phyloP scores from a whole-genome alignment of 768 basidiomycete species.

The Podaxis carcinomalis region DNA sequence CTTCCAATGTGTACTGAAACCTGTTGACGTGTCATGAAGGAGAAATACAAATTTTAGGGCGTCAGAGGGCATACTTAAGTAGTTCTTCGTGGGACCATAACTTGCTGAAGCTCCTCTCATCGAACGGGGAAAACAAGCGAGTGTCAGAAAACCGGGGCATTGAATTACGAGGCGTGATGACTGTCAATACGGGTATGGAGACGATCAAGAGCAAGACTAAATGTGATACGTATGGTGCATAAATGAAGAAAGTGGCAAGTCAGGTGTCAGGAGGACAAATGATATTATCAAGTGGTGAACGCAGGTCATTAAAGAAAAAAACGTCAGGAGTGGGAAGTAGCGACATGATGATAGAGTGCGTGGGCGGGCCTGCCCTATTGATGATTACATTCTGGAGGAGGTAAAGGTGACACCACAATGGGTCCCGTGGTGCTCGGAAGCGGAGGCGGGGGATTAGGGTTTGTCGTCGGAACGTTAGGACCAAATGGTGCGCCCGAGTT shows the following conservation, averaged over 20 bases:
- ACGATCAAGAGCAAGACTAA: not conserved
- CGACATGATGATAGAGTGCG: not conserved
- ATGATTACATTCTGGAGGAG: slow-evolving; percentile 10
- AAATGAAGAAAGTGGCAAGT: not conserved
- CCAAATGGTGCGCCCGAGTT: not conserved
- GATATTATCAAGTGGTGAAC: not conserved
- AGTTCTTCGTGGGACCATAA: no score
- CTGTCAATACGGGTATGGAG: not conserved
- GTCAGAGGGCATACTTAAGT: no score
- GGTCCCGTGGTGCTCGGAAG: not conserved
- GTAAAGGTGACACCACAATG: not conserved
- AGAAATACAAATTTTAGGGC: no score
- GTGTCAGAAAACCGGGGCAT: not conserved
- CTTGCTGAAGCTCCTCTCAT: not conserved
- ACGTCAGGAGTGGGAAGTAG: not conserved
- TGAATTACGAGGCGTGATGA: not conserved
- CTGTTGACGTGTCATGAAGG: no score
- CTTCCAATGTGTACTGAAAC: no score
- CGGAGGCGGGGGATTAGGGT: not conserved
- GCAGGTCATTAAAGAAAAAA: not conserved
- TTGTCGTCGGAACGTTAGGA: not conserved
- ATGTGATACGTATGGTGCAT: not conserved
- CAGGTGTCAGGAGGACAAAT: not conserved
- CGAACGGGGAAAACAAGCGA: not conserved
- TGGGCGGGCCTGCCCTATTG: not conserved